Evolutionary conservation across 352 stramenopile species (phyloP).

Genomic region (Globisporangium acanthophoron): DNA sequence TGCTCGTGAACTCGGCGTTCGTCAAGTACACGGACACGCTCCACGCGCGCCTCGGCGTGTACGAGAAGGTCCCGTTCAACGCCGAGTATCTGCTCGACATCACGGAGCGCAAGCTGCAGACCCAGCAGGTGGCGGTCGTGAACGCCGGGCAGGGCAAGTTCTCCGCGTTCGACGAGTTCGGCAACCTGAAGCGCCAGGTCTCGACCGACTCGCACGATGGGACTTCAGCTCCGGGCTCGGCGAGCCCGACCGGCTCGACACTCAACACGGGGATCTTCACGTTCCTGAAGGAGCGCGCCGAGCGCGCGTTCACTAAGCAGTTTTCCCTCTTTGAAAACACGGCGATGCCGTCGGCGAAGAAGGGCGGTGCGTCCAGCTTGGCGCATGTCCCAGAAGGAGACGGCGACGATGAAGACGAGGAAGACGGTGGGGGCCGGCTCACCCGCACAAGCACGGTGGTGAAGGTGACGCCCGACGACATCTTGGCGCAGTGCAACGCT

Average conservation of each 20-base stretch:
- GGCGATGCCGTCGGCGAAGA: constrained; percentile 15
- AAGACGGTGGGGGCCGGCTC: constrained; percentile 4
- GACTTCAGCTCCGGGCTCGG: neutral
- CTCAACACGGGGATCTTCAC: constrained; percentile 75
- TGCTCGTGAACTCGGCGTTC: constrained; percentile 45
- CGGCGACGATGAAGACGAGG: constrained; percentile 26
- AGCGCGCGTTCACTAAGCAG: constrained; percentile 60
- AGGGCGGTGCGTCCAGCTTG: constrained; percentile 21
- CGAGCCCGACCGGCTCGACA: constrained; percentile 10
- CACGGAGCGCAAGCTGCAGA: constrained; percentile 63
- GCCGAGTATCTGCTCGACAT: constrained; percentile 64
- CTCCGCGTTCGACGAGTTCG: constrained; percentile 75
- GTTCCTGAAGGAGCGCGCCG: constrained; percentile 68
- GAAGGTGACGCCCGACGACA: constrained; percentile 28
- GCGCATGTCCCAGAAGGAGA: constrained; percentile 43
- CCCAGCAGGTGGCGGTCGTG: constrained; percentile 39
- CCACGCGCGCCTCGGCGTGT: constrained; percentile 50
- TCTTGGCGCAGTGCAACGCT: constrained; percentile 41
- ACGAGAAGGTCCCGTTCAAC: constrained; percentile 51
- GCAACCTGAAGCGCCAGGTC: constrained; percentile 61
- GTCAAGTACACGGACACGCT: constrained; percentile 57
- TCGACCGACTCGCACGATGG: constrained; percentile 9
- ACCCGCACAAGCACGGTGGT: neutral
- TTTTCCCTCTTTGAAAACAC: constrained; percentile 41
- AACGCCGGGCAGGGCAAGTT: constrained; percentile 56